Evolutionary conservation across 495 filamentous ascomycete genomes (phyloP), one percentile per base, ranked within the genome.

Genomic region (Jackrogersella multiformis): DNA sequence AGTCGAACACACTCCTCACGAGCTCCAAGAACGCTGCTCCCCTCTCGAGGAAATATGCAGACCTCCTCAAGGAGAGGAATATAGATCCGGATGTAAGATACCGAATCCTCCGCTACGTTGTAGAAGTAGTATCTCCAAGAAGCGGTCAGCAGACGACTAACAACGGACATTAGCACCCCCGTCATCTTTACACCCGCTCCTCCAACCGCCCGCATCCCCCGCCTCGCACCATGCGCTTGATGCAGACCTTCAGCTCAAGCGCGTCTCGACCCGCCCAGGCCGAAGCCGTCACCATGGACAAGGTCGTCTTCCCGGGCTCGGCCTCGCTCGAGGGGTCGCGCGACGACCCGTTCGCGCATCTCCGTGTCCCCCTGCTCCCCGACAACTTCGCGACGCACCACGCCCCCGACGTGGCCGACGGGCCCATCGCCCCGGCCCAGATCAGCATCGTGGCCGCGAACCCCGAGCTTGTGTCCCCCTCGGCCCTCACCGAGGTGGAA

Each of bases 181-280:
- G 71, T 52, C 61, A 73, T 39, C 59, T 77, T 20, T 75, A 71
- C 53, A 76, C 74, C 5, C 76, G 74, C 21, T 66, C 64, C 1
- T 64, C 70, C 3, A 76, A 76, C 35, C 75, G 68, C 13, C 73
- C 68, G 36, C 70, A 76, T 6, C 74, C 76, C 7, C 70, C 68
- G 36, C 71, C 69, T 42, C 74, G 72, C 62, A 76, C 61, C 3
- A 59, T 79, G 66, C 80, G 78, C 58, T 67, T 84, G 57, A 84
- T 84, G 81, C 81, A 84, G 66, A 81, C 78, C 69, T 84, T 84
- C 70, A 75, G 69, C 64, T 78, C 77, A 38, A 79, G 76, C n/a
- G 73, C 79, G 6, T 70, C 80, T 3, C 61, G 60, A 21, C 68
- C 74, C 24, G 45, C 66, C 16, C 24, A 30, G 23, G 55, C 53